Conservation (phyloP, 2,329 filamentous ascomycete species). For the Talaromyces albobiverticillius region DNA sequence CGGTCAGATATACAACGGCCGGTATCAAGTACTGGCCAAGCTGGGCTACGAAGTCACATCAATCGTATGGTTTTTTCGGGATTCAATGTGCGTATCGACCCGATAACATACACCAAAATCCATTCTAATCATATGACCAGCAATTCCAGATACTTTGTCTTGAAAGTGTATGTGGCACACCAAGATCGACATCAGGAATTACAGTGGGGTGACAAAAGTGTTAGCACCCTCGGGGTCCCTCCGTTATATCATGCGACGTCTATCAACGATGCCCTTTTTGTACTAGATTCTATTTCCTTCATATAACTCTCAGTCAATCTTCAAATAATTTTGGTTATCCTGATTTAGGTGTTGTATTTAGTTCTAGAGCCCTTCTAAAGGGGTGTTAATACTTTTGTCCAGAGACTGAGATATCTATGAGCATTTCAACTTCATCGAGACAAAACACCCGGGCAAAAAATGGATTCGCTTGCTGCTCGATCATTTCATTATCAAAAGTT, state of each 20-base stretch:
- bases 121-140: not conserved
- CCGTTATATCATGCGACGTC: too few relatives aligned
- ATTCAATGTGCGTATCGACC: constrained; percentile 14
- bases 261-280: too few relatives aligned
- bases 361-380: too few relatives aligned
- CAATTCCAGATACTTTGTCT: constrained; percentile 14
- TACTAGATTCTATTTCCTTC: too few relatives aligned
- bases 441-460: constrained; percentile 18
- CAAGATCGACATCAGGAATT: constrained; percentile 18
- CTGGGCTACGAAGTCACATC: constrained; percentile 35
- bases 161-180: constrained; percentile 20
- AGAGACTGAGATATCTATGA: constrained; percentile 18
- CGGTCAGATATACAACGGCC: constrained; percentile 26
- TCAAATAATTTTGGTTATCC: too few relatives aligned
- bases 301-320: too few relatives aligned
- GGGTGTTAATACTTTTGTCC: too few relatives aligned
- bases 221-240: too few relatives aligned
- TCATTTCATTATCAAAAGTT: constrained; percentile 18
- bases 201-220: too few relatives aligned
- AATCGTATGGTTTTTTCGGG: constrained; percentile 33
- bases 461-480: constrained; percentile 20
- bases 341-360: too few relatives aligned
- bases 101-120: constrained; percentile 13
- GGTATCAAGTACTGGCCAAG: constrained; percentile 35
- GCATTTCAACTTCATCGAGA: constrained; percentile 16